Evolutionary conservation across 192 early-diverging fungal species (phyloP).

Genomic region (Podila clonocystis): DNA sequence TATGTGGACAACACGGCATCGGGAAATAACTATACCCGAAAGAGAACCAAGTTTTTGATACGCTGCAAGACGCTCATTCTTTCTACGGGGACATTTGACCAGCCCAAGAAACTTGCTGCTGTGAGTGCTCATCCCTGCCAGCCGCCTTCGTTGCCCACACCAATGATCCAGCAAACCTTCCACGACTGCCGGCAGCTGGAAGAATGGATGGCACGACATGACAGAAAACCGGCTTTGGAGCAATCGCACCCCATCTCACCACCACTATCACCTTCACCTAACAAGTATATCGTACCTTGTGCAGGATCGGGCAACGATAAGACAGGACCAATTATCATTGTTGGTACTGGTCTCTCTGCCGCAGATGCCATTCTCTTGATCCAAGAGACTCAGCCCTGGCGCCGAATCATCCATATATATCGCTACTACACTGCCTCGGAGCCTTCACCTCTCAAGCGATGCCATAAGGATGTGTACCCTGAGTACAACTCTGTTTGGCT

Average conservation of each 20-base stretch:
- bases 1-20: slow-evolving; percentile 12
- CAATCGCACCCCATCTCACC: background rate
- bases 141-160: slow-evolving; percentile 10
- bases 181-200: slow-evolving; percentile 46
- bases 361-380: slow-evolving; percentile 45
- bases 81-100: slow-evolving; percentile 47
- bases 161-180: slow-evolving; percentile 41
- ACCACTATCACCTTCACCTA: slow-evolving; percentile 8
- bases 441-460: slow-evolving; percentile 41
- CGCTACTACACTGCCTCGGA: slow-evolving; percentile 39
- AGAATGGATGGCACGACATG: slow-evolving; percentile 39
- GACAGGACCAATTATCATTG: slow-evolving; percentile 34
- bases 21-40: background rate
- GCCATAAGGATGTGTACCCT: slow-evolving; percentile 51
- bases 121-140: slow-evolving; percentile 24
- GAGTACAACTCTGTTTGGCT: slow-evolving; percentile 44
- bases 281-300: background rate
- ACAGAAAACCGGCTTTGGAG: background rate
- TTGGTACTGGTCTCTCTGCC: slow-evolving; percentile 46
- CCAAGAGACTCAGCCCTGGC: slow-evolving; percentile 47
- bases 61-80: slow-evolving; percentile 30
- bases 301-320: background rate
- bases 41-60: slow-evolving; percentile 27
- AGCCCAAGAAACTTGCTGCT: slow-evolving; percentile 44
- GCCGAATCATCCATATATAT: slow-evolving; percentile 42